These are phyloP conservation scores for Neurospora hispaniola DNA, from an alignment of 495 filamentous ascomycete genomes.

Conservation along the genomic window DNA sequence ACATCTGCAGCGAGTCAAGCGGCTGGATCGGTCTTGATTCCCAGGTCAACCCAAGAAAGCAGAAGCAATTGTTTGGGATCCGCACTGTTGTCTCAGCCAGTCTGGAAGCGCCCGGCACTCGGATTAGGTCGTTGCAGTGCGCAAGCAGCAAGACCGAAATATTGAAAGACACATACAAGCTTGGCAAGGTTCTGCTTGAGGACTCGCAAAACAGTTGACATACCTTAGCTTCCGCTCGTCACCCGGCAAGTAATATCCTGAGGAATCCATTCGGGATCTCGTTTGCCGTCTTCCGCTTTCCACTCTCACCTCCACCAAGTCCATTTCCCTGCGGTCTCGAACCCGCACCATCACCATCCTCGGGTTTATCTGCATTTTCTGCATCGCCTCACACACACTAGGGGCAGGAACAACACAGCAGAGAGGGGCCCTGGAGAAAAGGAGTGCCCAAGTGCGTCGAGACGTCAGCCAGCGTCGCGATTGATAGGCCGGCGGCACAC, in stretches of 20 bases:
- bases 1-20: constrained; percentile 1
- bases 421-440: neutral
- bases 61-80: constrained; percentile 2
- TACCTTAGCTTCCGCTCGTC: neutral
- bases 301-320: neutral
- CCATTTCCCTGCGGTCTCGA: neutral
- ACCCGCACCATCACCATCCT: neutral
- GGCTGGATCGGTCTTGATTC: neutral
- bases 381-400: neutral
- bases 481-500: neutral
- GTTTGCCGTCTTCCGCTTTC: constrained; percentile 2
- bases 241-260: neutral
- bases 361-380: neutral
- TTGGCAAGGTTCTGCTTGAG: neutral
- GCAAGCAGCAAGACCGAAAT: neutral
- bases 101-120: constrained; percentile 4
- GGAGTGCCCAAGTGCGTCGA: neutral
- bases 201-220: neutral
- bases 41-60: neutral
- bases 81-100: constrained; percentile 12
- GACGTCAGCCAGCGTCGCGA: neutral
- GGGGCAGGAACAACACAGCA: neutral
- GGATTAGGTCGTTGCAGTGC: neutral
- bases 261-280: neutral
- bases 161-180: neutral